Percentiles rank a stretch among this genome's conserved stretches.
These are phyloP conservation scores for Penicillium brasilianum DNA, from an alignment of 2,329 filamentous ascomycete species.

Conservation along the genomic window DNA sequence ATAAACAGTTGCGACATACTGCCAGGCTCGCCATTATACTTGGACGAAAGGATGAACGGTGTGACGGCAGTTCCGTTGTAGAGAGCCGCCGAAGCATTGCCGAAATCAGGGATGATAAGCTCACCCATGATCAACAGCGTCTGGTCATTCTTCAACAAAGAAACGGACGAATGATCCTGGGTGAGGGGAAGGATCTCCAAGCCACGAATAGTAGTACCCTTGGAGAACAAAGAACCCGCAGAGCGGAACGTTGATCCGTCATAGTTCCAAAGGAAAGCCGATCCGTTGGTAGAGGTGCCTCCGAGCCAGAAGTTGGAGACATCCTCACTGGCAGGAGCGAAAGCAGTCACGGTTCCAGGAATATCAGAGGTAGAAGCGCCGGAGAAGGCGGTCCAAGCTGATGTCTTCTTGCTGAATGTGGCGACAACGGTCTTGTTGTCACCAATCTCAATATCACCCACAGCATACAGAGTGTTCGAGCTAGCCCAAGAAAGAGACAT, in stretches of 20 bases:
- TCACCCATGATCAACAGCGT: constrained; percentile 83
- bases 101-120: constrained; percentile 75
- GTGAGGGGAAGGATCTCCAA: constrained; percentile 80
- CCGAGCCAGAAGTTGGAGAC: constrained; percentile 80
- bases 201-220: constrained; percentile 72
- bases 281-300: constrained; percentile 70
- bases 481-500: constrained; percentile 77
- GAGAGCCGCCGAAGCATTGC: constrained; percentile 81
- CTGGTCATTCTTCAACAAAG: constrained; percentile 69
- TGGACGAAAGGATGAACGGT: constrained; percentile 81
- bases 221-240: constrained; percentile 66
- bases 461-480: constrained; percentile 72
- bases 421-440: constrained; percentile 71
- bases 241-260: constrained; percentile 73
- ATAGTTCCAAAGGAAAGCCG: constrained; percentile 80
- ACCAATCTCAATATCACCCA: constrained; percentile 74
- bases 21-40: constrained; percentile 66
- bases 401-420: constrained; percentile 70
- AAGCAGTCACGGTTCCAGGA: constrained; percentile 77
- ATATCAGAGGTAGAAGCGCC: constrained; percentile 60
- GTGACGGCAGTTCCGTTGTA: constrained; percentile 81
- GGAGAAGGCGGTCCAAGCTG: constrained; percentile 66
- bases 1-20: constrained; percentile 84
- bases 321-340: constrained; percentile 75
- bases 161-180: constrained; percentile 66